Evolutionary conservation across 108 stramenopile genomes (phyloP).

Genomic region (Cylindrotheca fusiformis): DNA sequence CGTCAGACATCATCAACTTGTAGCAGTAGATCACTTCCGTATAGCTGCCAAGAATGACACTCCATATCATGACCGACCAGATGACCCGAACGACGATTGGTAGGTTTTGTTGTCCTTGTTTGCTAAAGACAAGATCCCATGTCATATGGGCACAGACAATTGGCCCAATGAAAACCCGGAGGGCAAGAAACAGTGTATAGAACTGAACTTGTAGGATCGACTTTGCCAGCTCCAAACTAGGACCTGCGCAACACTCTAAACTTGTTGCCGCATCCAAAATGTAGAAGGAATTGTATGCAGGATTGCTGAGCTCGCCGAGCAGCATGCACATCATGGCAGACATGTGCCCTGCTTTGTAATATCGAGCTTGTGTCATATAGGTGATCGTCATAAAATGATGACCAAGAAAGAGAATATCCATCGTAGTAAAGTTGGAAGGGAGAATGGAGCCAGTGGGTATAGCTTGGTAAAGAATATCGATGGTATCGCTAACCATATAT

Average conservation of each 20-base stretch:
- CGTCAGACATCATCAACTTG: too few species aligned
- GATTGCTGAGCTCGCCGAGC: conserved; percentile 65
- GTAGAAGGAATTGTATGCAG: conserved; percentile 43
- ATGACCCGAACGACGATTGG: conserved; percentile 36
- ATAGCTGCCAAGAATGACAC: conserved; percentile 44
- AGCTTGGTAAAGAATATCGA: conserved; percentile 11
- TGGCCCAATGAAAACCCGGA: conserved; percentile 51
- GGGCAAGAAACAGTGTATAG: conserved; percentile 29
- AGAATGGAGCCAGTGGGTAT: conserved; percentile 2
- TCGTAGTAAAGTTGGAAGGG: conserved; percentile 1
- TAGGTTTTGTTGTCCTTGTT: conserved; percentile 38
- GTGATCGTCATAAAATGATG: conserved; percentile 59
- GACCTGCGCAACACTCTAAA: conserved; percentile 40
- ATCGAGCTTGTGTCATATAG: conserved; percentile 53
- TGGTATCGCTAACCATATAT: conserved; percentile 70
- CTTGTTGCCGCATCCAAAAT: conserved; percentile 36
- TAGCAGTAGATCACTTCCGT: background rate
- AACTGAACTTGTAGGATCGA: conserved; percentile 33
- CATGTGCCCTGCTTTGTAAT: conserved; percentile 54
- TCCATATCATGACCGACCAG: conserved; percentile 59
- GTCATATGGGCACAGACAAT: conserved; percentile 37
- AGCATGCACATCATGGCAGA: conserved; percentile 68
- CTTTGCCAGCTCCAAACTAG: conserved; percentile 21
- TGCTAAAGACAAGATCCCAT: conserved; percentile 39
- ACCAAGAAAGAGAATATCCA: conserved; percentile 40